Evolutionary conservation across 208 protist species (phyloP).

Genomic region (Acanthamoeba triangularis): DNA sequence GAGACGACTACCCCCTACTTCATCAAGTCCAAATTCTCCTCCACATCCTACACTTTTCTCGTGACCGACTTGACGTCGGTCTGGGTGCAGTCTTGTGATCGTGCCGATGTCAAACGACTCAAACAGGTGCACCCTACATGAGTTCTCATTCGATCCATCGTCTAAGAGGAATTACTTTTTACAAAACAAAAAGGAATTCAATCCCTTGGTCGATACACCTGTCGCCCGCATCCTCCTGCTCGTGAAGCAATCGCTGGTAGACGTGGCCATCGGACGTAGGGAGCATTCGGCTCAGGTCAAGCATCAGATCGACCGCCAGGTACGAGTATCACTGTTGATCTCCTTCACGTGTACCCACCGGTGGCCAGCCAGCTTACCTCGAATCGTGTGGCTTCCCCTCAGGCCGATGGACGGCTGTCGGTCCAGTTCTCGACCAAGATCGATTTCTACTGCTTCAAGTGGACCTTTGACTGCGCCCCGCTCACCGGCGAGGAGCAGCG

Average conservation of each 20-base stretch:
- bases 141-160: not conserved
- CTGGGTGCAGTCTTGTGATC: slow-evolving; percentile 22
- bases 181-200: not conserved
- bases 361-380: not conserved
- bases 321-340: not conserved
- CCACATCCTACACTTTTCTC: not conserved
- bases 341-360: too few species aligned
- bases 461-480: slow-evolving; percentile 33
- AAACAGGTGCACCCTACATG: not conserved
- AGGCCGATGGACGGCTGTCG: slow-evolving; percentile 8
- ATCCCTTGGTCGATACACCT: not conserved
- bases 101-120: not conserved
- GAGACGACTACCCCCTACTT: slow-evolving; percentile 13
- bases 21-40: slow-evolving; percentile 43
- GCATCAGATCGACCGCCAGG: not conserved
- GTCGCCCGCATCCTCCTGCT: not conserved
- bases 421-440: slow-evolving; percentile 31
- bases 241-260: slow-evolving; percentile 29
- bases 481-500: not conserved
- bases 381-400: not conserved
- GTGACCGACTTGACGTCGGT: slow-evolving; percentile 17
- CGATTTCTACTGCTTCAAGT: slow-evolving; percentile 69
- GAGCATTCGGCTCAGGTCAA: not conserved
- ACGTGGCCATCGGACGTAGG: not conserved
- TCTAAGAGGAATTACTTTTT: not conserved